Base-by-base conservation (phyloP, 768 basidiomycete genomes). In the Stropharia rugosoannulata region DNA sequence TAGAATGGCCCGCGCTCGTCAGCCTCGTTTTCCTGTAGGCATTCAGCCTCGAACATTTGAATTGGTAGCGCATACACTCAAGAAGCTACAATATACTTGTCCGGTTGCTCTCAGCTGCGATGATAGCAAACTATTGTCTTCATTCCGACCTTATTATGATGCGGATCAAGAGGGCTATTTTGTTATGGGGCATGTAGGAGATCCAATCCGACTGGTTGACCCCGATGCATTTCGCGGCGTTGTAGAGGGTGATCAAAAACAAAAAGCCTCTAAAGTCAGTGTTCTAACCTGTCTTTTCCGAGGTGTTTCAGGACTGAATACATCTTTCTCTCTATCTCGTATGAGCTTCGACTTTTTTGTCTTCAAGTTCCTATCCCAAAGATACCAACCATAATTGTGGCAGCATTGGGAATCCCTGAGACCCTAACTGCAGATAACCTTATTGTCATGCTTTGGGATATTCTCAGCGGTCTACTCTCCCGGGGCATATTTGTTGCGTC, bases 321-420 rank as follows among this genome's bases (percentile, higher is more conserved):
- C n/a, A n/a, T n/a, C n/a, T n/a, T n/a, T n/a, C n/a, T n/a, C n/a
- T n/a, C n/a, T n/a, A n/a, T n/a, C n/a, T n/a, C n/a, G n/a, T n/a
- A n/a, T n/a, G n/a, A n/a, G n/a, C n/a, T n/a, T n/a, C n/a, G n/a
- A n/a, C n/a, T n/a, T n/a, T n/a, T n/a, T n/a, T n/a, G n/a, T n/a
- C n/a, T n/a, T n/a, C n/a, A n/a, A n/a, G n/a, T n/a, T n/a, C n/a
- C n/a, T n/a, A n/a, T n/a, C n/a, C n/a, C n/a, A n/a, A n/a, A n/a
- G n/a, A n/a, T n/a, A n/a, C n/a, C n/a, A n/a, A n/a, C n/a, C n/a
- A n/a, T n/a, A n/a, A n/a, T n/a, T n/a, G n/a, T n/a, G n/a, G n/a
- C n/a, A n/a, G n/a, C n/a, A n/a, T n/a, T n/a, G n/a, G n/a, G n/a
- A 0, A 71, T 75, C 37, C 25, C 62, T 0, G 54, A 66, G 3